A percentile compares a stretch with the other conserved stretches of the same genome.
Evolutionary conservation across 2,329 filamentous ascomycete species (phyloP).

Genomic region (Ramichloridium luteum): DNA sequence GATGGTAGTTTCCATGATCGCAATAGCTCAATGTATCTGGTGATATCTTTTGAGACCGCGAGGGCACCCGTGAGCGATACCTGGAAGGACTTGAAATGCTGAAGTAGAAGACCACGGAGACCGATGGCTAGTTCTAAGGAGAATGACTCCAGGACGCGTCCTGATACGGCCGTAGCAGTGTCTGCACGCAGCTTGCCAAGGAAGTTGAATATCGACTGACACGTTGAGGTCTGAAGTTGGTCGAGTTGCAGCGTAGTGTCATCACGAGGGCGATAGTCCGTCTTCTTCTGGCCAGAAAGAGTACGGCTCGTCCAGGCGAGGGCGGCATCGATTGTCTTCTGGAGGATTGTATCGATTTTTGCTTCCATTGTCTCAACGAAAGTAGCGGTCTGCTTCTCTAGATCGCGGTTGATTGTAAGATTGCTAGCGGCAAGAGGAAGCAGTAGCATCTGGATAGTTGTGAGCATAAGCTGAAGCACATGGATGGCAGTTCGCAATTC

Average conservation of each 20-base stretch:
- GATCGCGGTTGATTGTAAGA: conserved; percentile 76
- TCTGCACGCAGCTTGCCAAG: conserved; percentile 52
- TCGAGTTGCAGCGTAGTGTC: conserved; percentile 58
- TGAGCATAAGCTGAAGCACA: conserved; percentile 85
- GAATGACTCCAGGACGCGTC: conserved; percentile 71
- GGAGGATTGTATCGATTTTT: conserved; percentile 62
- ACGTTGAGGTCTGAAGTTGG: conserved; percentile 70
- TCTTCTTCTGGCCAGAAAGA: conserved; percentile 68
- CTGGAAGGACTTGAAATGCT: conserved; percentile 88
- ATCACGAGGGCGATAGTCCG: conserved; percentile 80
- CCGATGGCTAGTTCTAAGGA: conserved; percentile 72
- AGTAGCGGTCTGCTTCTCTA: conserved; percentile 68
- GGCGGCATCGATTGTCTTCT: conserved; percentile 58
- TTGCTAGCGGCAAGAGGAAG: conserved; percentile 81
- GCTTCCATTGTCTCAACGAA: conserved; percentile 70
- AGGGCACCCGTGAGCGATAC: conserved; percentile 88
- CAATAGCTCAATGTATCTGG: conserved; percentile 78
- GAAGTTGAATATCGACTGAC: conserved; percentile 69
- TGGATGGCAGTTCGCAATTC: conserved; percentile 70
- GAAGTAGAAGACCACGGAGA: conserved; percentile 66
- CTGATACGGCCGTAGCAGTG: conserved; percentile 59
- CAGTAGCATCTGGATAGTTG: conserved; percentile 80
- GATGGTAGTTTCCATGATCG: conserved; percentile 62
- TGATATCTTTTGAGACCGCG: conserved; percentile 92
- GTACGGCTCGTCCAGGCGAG: conserved; percentile 64